Evolutionary conservation across 805 yeast species (phyloP).

Genomic region (Metschnikowia amazonensis): DNA sequence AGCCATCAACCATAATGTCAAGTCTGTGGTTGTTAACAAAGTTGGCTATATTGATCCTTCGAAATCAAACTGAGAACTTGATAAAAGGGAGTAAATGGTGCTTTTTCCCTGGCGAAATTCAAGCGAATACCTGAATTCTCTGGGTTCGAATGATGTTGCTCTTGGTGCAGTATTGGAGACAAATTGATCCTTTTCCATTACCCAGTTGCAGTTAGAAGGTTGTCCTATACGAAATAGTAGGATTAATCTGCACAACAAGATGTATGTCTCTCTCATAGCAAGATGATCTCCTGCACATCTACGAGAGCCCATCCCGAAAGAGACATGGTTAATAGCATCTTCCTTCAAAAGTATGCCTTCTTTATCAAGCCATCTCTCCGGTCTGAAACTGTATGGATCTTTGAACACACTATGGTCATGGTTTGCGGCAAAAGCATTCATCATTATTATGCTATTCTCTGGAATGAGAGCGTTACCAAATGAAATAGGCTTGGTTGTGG

Average conservation of each 20-base stretch:
- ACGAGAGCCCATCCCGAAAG: slow-evolving; percentile 71
- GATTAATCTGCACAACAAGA: slow-evolving; percentile 50
- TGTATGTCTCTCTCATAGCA: slow-evolving; percentile 63
- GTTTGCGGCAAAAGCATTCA: slow-evolving; percentile 71
- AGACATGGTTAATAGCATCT: slow-evolving; percentile 35
- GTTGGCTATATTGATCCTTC: slow-evolving; percentile 54
- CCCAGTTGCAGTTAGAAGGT: slow-evolving; percentile 29
- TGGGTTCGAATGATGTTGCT: slow-evolving; percentile 64
- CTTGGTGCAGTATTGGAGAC: slow-evolving; percentile 48
- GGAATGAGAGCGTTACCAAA: slow-evolving; percentile 48
- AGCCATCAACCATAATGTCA: slow-evolving; percentile 52
- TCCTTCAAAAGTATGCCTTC: slow-evolving; percentile 15
- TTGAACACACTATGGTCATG: slow-evolving; percentile 49
- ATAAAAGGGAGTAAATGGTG: neutral
- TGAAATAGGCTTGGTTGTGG: slow-evolving; percentile 48
- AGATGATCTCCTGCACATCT: slow-evolving; percentile 68
- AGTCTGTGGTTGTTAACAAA: slow-evolving; percentile 60
- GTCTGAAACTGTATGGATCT: slow-evolving; percentile 46
- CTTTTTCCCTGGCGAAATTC: slow-evolving; percentile 9
- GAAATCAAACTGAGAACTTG: neutral
- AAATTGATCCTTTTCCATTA: slow-evolving; percentile 51
- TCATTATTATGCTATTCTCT: slow-evolving; percentile 48
- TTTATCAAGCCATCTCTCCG: slow-evolving; percentile 48
- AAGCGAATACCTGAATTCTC: slow-evolving; percentile 28
- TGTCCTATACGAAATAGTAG: slow-evolving; percentile 46